Percentiles rank a stretch among this genome's conserved stretches.
phyloP scores from a whole-genome alignment of 1,284 basidiomycete species.

The Fistulinella staudtii region DNA sequence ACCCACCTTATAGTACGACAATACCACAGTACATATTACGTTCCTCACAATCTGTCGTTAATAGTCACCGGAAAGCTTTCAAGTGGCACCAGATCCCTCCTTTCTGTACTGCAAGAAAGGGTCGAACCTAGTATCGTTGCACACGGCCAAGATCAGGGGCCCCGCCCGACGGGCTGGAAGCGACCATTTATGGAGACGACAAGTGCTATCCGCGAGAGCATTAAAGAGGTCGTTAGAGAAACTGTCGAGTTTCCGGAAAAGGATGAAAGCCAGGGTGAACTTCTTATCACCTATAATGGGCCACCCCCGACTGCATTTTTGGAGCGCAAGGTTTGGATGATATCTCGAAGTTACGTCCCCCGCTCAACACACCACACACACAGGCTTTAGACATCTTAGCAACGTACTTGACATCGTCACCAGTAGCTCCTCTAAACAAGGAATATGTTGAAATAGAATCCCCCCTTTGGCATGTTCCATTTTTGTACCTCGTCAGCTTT shows the following conservation, averaged over 20 bases:
- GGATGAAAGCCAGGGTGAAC: slow-evolving; percentile 93
- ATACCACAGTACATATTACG: slow-evolving; percentile 91
- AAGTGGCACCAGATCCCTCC: slow-evolving; percentile 62
- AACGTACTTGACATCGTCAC: slow-evolving; percentile 87
- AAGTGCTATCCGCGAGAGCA: slow-evolving; percentile 61
- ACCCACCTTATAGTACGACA: slow-evolving; percentile 61
- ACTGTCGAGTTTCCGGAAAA: slow-evolving; percentile 95
- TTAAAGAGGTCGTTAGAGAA: slow-evolving; percentile 54
- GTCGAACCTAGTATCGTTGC: slow-evolving; percentile 79
- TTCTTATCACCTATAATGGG: slow-evolving; percentile 79
- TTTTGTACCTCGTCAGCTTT: too few species aligned
- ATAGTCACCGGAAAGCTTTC: slow-evolving; percentile 80
- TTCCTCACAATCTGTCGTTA: slow-evolving; percentile 89
- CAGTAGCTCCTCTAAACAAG: slow-evolving; percentile 89
- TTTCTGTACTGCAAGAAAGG: slow-evolving; percentile 75
- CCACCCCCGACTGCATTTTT: slow-evolving; percentile 73
- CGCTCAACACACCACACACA: slow-evolving; percentile 2
- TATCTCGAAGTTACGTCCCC: background rate
- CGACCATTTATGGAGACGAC: slow-evolving; percentile 92
- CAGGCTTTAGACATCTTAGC: slow-evolving; percentile 83
- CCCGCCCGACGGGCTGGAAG: slow-evolving; percentile 79
- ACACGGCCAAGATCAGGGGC: slow-evolving; percentile 67
- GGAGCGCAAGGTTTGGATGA: slow-evolving; percentile 60
- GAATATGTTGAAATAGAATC: slow-evolving; percentile 91
- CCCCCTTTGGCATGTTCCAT: slow-evolving; percentile 63